These are phyloP conservation scores for Lobosporangium transversale DNA, from an alignment of 192 early-diverging fungal genomes.

Conservation along the genomic window DNA sequence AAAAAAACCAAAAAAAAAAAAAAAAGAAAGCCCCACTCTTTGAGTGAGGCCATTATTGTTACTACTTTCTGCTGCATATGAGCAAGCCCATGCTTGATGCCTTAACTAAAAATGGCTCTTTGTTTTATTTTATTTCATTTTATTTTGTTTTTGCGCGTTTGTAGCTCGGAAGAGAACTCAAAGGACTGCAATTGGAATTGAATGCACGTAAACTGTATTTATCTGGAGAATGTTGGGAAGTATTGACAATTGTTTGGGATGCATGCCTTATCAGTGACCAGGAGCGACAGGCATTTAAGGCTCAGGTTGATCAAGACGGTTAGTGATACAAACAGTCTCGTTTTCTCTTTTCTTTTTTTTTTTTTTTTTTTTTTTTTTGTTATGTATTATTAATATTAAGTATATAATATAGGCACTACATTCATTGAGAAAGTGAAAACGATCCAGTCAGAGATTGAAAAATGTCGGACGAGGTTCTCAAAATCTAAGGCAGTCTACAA, in stretches of 20 bases:
- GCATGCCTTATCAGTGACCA: constrained; percentile 50
- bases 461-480: constrained; percentile 24
- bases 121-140: background rate
- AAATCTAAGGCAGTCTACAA: constrained; percentile 37
- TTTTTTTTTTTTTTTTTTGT: no score
- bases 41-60: no score
- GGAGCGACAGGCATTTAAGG: constrained; percentile 56
- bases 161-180: constrained; percentile 46
- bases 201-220: constrained; percentile 33
- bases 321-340: background rate
- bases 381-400: no score
- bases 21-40: no score
- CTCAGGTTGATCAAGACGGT: constrained; percentile 50
- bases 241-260: constrained; percentile 55
- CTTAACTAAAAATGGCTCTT: no score
- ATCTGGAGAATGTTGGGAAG: constrained; percentile 35
- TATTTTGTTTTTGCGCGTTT: background rate
- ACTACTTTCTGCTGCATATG: no score
- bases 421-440: constrained; percentile 42
- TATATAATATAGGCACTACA: no score
- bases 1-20: no score
- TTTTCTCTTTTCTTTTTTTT: no score
- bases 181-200: constrained; percentile 33
- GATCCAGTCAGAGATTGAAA: constrained; percentile 33
- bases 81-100: no score